Evolutionary conservation across 257 asterid species (phyloP).

Genomic region (Leonotis leonurus): DNA sequence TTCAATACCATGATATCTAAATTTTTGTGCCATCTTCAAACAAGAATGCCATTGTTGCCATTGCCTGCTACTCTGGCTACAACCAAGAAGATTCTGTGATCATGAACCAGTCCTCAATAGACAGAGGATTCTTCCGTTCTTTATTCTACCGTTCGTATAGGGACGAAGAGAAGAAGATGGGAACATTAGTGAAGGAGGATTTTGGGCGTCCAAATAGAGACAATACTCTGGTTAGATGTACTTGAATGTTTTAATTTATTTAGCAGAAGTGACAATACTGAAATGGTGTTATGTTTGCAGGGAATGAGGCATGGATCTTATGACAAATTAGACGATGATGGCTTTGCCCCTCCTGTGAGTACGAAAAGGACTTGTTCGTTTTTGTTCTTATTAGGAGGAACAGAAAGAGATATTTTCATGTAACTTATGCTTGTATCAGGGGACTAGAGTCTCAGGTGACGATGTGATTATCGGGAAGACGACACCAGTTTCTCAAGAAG

Average conservation of each 20-base stretch:
- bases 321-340: slow-evolving; percentile 90
- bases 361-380: neutral
- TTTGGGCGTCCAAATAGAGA: slow-evolving; percentile 85
- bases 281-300: slow-evolving; percentile 11
- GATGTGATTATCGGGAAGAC: slow-evolving; percentile 97
- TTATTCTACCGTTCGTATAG: slow-evolving; percentile 64
- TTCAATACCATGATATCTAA: slow-evolving; percentile 28
- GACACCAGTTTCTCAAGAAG: slow-evolving; percentile 71
- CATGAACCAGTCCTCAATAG: slow-evolving; percentile 84
- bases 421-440: slow-evolving; percentile 20
- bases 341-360: slow-evolving; percentile 85
- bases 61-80: slow-evolving; percentile 68
- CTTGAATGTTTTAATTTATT: neutral
- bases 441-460: slow-evolving; percentile 88
- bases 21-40: slow-evolving; percentile 36
- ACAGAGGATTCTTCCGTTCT: slow-evolving; percentile 75
- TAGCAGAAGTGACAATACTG: neutral
- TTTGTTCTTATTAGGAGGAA: neutral
- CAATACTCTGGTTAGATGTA: slow-evolving; percentile 44
- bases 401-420: neutral
- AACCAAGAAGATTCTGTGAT: slow-evolving; percentile 84
- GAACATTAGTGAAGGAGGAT: slow-evolving; percentile 93
- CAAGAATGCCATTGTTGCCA: slow-evolving; percentile 72
- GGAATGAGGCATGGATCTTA: slow-evolving; percentile 94
- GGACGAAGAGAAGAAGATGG: slow-evolving; percentile 98